Base-by-base conservation (phyloP, 805 yeast genomes). In the Candida coleopterorum region DNA sequence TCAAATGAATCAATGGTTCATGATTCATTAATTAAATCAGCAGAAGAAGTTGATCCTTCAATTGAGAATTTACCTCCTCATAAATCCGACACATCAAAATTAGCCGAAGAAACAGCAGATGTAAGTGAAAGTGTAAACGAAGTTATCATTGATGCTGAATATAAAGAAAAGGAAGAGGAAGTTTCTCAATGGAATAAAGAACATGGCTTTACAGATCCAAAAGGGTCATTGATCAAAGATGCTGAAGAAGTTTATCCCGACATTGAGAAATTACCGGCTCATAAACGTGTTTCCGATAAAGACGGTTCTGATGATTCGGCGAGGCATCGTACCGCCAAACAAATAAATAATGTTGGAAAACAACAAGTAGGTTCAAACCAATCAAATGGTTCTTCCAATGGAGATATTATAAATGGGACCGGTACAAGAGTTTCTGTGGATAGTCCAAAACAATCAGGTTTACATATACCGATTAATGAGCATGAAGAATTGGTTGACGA, bases 181-280 rank as follows among this genome's bases (percentile, higher is more conserved):
- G 49, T 56, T 21, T 51, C 46, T 12, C 49, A 52, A 6, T 44
- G 55, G 49, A 58, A 58, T 48, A 56, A 48, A 46, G 44, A 55
- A 45, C 56, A 48, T 27, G 57, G 58, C 6, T 37, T 40, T 37
- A 44, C 35, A 23, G 37, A 42, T 34, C 54, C 53, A 21, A 44
- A 48, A 29, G 41, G 53, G 21, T 49, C 57, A 18, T 47, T 59
- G 42, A 41, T 59, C 18, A 58, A 58, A 26, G 47, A 50, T 14
- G 64, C 63, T 14, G 60, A 51, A 29, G 56, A 45, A 22, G 22
- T 34, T 17, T 38, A 32, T 23, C 46, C 46, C 4, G 36, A 25
- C 8, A 41, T 48, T 21, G 30, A 28, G 20, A 35, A 39, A 7
- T 25, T 44, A 11, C 34, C 44, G n/a, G 40, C 50, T 9, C 57